Evolutionary conservation across 2,329 filamentous ascomycete genomes (phyloP), one percentile per base, ranked within the genome.

Genomic region (Clonostachys byssicola): DNA sequence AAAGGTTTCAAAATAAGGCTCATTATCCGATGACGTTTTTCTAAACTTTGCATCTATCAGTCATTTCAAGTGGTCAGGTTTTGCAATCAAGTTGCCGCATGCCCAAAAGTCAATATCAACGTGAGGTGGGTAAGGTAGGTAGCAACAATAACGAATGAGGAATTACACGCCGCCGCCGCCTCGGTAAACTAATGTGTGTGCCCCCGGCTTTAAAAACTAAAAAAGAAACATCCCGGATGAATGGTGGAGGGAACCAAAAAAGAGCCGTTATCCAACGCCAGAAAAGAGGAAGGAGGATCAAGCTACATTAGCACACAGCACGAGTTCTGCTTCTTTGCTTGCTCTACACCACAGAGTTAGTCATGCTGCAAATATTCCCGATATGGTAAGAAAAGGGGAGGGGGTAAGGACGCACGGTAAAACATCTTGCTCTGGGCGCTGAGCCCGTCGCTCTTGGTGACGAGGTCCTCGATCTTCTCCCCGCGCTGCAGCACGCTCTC

Each of bases 361-460:
- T 30, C 23, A 30, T 30, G 23, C 23, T 30, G 23, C 23, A 30
- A 9, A 30, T 9, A 30, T n/a, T n/a, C n/a, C n/a, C n/a, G n/a
- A n/a, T n/a, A n/a, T n/a, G n/a, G n/a, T n/a, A n/a, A n/a, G n/a
- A 13, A 1, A 35, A 16, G 34, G 12, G 5, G 14, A 33, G 14
- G 33, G 17, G 18, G 23, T 7, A 36, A 10, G 35, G 43, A 36
- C 34, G 59, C 68, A 86, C 86, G 90, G 68, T 97, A 97, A 68
- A 99, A 99, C 87, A 95, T 92, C 80, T 96, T 97, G 73, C 90
- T 96, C 76, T 94, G 88, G 44, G 83, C 81, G 69, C 89, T 95
- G 60, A 99, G 70, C 12, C 86, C 89, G 59, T 96, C 90, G 60
- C 89, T 95, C 82, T 97, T 97, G 54, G 86, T 85, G 42, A 97